Conservation (phyloP, 371 early-diverging fungal genomes). For the Apophysomyces ossiformis region DNA sequence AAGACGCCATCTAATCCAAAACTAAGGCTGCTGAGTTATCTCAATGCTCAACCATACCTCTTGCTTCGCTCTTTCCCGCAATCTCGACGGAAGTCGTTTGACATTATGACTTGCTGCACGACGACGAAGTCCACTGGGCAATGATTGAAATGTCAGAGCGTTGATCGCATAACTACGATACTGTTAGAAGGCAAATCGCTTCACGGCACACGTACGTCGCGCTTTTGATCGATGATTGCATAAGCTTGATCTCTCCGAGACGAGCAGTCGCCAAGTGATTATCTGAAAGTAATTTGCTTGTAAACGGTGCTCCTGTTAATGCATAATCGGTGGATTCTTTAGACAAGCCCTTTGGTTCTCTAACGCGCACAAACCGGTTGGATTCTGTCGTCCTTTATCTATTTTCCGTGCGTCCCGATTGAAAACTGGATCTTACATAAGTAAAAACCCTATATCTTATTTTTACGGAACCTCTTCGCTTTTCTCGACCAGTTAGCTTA, state of each 20-base stretch:
- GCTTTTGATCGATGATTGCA: constrained; percentile 70
- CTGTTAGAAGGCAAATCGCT: neutral
- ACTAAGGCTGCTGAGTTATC: neutral
- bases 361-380: neutral
- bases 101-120: constrained; percentile 91
- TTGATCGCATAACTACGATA: constrained; percentile 21
- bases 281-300: constrained; percentile 8
- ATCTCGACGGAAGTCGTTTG: constrained; percentile 77
- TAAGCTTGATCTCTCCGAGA: constrained; percentile 80
- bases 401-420: constrained; percentile 14
- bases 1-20: constrained; percentile 16
- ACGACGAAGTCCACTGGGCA: constrained; percentile 86
- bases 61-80: constrained; percentile 68
- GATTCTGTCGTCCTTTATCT: neutral
- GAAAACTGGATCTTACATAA: neutral
- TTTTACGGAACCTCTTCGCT: constrained; percentile 13
- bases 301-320: neutral
- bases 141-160: constrained; percentile 81
- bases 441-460: neutral
- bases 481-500: constrained; percentile 14
- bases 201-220: constrained; percentile 38
- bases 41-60: constrained; percentile 56
- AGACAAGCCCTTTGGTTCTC: neutral
- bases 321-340: no score
- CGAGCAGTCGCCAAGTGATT: constrained; percentile 50